Evolutionary conservation across 495 filamentous ascomycete genomes (phyloP), one percentile per base, ranked within the genome.

Genomic region (Neurospora discreta): DNA sequence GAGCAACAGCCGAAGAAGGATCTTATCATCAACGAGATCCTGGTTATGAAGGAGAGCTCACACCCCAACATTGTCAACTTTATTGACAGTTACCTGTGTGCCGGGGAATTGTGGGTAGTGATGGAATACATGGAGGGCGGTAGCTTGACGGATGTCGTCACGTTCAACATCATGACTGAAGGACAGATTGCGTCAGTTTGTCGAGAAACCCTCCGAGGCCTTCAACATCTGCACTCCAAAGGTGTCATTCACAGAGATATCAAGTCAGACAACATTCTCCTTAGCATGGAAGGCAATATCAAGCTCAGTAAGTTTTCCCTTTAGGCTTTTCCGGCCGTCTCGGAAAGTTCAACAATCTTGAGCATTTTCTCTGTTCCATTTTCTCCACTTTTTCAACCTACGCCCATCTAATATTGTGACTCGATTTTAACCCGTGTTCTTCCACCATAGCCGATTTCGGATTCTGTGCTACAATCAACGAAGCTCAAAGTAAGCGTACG

Each of bases 41-140:
- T 99, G 41, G 95, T 99, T 39, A 99, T 99, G 95, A 97, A 97
- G 83, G 95, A 98, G 77, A 97, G 93, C 83, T 95, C 92, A 69
- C 95, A 99, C 80, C 94, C 92, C 80, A 99, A 99, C 78, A 97
- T 99, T 79, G 95, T 99, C 80, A 99, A 99, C 79, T 99, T 98
- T 82, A 92, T 98, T 82, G 95, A 98, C 84, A 97, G 94, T 79
- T 98, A 92, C 80, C 84, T 99, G 26, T 90, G 94, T 43, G 86
- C 88, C 5, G 89, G 95, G 23, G 95, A 99, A 79, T 81, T 99
- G 46, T 99, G 95, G 95, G 95, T 99, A 15, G 93, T 98, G 38
- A 99, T 99, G 95, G 95, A 99, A 80, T 99, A 93, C 75, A 99
- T 99, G 95, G 95, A 99, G 79, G 95, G 95, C 67, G 95, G 95